phyloP scores from a whole-genome alignment of 1,284 basidiomycete species.

The Cryptococcus neoformans region DNA sequence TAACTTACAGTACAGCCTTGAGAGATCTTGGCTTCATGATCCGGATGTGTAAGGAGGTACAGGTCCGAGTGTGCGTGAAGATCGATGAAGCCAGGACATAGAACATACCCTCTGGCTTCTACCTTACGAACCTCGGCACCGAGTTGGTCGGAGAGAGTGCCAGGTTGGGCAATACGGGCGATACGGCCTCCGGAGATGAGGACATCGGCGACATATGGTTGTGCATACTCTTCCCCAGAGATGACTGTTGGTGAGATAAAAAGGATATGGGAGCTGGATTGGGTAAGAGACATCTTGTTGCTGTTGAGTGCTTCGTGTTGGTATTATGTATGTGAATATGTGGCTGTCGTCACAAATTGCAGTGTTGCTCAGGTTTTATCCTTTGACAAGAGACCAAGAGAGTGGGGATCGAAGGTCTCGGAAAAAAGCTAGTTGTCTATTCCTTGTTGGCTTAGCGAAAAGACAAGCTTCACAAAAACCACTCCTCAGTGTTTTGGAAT shows the following conservation, averaged over 20 bases:
- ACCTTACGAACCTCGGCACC: conserved; percentile 9
- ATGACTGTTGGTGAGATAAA: conserved; percentile 34
- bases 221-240: conserved; percentile 20
- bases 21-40: conserved; percentile 43
- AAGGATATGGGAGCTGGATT: conserved; percentile 9
- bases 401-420: neutral
- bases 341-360: no score
- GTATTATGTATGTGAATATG: no score
- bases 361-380: no score
- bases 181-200: conserved; percentile 29
- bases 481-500: neutral
- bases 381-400: no score
- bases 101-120: conserved; percentile 26
- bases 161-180: conserved; percentile 12
- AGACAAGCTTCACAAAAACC: no score
- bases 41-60: conserved; percentile 40
- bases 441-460: no score
- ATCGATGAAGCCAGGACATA: conserved; percentile 48
- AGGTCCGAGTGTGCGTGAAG: conserved; percentile 49
- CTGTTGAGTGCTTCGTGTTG: no score
- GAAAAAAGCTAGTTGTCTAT: no score
- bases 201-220: conserved; percentile 34
- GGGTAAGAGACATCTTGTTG: no score
- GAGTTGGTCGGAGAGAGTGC: neutral
- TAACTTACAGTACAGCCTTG: conserved; percentile 44